These are phyloP conservation scores for Cryptococcus sp. DNA, from an alignment of 1,284 basidiomycete genomes.

Conservation along the genomic window DNA sequence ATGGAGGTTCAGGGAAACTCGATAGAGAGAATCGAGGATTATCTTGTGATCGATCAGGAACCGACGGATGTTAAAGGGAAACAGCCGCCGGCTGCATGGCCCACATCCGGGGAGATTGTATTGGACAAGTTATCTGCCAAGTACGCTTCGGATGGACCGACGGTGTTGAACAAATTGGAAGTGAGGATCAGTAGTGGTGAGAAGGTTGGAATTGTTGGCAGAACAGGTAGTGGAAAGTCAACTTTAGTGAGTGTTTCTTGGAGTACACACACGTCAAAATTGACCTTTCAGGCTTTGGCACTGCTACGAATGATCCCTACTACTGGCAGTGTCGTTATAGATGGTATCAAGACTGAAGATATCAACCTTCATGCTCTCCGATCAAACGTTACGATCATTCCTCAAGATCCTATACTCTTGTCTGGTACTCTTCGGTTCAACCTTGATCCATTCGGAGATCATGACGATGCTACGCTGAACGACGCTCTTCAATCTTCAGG, in stretches of 20 bases:
- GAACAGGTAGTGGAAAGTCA: slow-evolving; percentile 70
- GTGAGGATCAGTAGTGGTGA: slow-evolving; percentile 59
- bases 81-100: slow-evolving; percentile 72
- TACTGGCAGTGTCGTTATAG: slow-evolving; percentile 53
- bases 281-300: slow-evolving; percentile 32
- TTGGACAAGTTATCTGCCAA: slow-evolving; percentile 54
- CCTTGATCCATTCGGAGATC: slow-evolving; percentile 66
- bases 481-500: slow-evolving; percentile 52
- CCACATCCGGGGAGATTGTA: slow-evolving; percentile 61
- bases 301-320: slow-evolving; percentile 55
- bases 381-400: slow-evolving; percentile 56
- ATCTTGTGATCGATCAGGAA: slow-evolving; percentile 68
- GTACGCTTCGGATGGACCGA: slow-evolving; percentile 48
- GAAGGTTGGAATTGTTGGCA: slow-evolving; percentile 61
- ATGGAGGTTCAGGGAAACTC: slow-evolving; percentile 49
- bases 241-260: slow-evolving; percentile 38
- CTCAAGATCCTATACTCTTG: slow-evolving; percentile 60
- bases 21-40: slow-evolving; percentile 69
- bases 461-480: slow-evolving; percentile 61
- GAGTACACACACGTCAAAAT: not conserved
- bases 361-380: slow-evolving; percentile 61
- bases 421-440: slow-evolving; percentile 77
- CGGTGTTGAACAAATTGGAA: slow-evolving; percentile 56
- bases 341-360: slow-evolving; percentile 43
- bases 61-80: slow-evolving; percentile 53